These are phyloP conservation scores for Polytrichum commune DNA, from an alignment of 225 moss, liverwort and hornwort species.

Conservation along the genomic window DNA sequence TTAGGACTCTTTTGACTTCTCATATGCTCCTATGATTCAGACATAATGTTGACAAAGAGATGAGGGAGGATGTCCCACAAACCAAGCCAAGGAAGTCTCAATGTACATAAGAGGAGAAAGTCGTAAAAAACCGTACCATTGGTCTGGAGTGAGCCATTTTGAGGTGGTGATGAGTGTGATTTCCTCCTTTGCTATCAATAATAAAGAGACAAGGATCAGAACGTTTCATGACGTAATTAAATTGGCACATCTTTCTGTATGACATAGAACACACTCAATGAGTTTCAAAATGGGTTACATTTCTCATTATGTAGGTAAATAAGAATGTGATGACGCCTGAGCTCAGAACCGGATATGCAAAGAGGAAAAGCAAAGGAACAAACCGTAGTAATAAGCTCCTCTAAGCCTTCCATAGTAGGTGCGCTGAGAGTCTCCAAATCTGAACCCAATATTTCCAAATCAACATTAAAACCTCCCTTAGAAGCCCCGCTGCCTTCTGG, in stretches of 20 bases:
- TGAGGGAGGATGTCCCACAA: no score
- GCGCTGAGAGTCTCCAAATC: slow-evolving; percentile 45
- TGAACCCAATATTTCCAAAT: slow-evolving; percentile 17
- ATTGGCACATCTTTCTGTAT: not conserved
- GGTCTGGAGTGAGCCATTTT: slow-evolving; percentile 44
- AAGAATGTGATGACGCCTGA: not conserved
- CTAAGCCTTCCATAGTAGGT: slow-evolving; percentile 48
- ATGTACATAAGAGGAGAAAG: no score
- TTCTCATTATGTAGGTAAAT: not conserved
- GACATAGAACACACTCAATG: not conserved
- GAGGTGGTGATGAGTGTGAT: slow-evolving; percentile 27
- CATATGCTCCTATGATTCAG: no score
- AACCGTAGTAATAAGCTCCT: slow-evolving; percentile 59
- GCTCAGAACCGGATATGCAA: slow-evolving; percentile 1
- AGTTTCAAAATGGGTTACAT: not conserved
- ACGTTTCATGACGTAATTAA: not conserved
- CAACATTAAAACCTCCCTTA: slow-evolving; percentile 1
- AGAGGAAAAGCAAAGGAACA: slow-evolving; percentile 9
- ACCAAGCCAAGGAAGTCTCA: no score
- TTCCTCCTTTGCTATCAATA: slow-evolving; percentile 25
- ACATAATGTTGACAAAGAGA: no score
- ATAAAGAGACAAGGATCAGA: not conserved
- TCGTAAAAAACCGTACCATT: slow-evolving; percentile 35
- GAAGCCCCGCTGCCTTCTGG: no score
- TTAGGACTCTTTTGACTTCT: no score